phyloP scores from a whole-genome alignment of 805 yeast species.

The Candida ulmi region DNA sequence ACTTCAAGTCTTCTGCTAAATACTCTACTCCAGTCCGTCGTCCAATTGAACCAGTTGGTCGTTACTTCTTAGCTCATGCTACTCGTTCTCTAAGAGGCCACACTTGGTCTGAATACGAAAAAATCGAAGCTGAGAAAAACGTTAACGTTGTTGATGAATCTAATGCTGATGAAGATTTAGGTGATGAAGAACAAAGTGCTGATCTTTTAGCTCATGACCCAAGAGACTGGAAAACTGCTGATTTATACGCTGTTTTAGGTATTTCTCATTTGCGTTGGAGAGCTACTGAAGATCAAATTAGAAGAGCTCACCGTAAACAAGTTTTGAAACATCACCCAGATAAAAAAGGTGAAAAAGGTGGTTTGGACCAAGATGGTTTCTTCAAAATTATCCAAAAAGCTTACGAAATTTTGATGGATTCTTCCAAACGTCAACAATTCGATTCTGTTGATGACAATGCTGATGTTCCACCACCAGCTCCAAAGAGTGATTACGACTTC shows the following conservation, averaged over 20 bases:
- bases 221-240: constrained; percentile 96
- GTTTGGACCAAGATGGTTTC: constrained; percentile 90
- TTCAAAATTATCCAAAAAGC: constrained; percentile 98
- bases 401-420: constrained; percentile 81
- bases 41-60: constrained; percentile 95
- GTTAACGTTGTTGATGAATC: constrained; percentile 65
- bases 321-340: constrained; percentile 98
- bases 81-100: constrained; percentile 94
- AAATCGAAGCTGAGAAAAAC: constrained; percentile 85
- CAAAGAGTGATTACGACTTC: constrained; percentile 69
- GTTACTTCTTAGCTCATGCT: constrained; percentile 92
- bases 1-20: constrained; percentile 44
- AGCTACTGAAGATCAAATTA: constrained; percentile 89
- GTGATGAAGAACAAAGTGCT: constrained; percentile 64
- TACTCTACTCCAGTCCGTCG: constrained; percentile 64
- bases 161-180: constrained; percentile 48
- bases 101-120: constrained; percentile 97
- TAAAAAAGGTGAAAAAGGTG: constrained; percentile 84
- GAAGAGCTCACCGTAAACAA: constrained; percentile 95
- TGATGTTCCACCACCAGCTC: constrained; percentile 73
- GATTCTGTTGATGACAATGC: constrained; percentile 94
- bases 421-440: constrained; percentile 82
- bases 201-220: constrained; percentile 86
- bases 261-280: constrained; percentile 83
- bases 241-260: constrained; percentile 94